Base-by-base conservation (phyloP, 2,329 filamentous ascomycete species). In the Pseudopyrenochaeta lycopersici region DNA sequence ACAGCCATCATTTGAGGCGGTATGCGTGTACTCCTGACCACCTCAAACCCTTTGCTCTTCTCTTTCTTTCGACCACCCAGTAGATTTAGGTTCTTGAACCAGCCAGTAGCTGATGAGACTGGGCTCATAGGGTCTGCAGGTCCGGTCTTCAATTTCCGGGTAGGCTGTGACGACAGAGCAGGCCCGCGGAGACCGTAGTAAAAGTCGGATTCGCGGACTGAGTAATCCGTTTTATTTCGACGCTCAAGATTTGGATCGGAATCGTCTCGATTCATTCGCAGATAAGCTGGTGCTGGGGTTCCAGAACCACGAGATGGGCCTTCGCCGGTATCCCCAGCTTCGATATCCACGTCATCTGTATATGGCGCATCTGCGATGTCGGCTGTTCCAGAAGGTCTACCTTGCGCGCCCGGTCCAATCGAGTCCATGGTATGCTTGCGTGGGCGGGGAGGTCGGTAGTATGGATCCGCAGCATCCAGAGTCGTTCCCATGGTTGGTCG, bases 31-130 rank as follows among this genome's bases (percentile, higher is more conserved):
- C 93, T 97, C 67, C 95, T 83, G 14, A 99, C 94, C 4, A 99
- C 95, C 74, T 98, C 95, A 64, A 99, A 99, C 0, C 95, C 95
- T 76, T 98, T 98, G 62, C 89, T 89, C 76, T 96, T 96, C 62
- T 97, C 94, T 71, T 97, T 97, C 6, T 88, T 92, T 78, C 96
- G 96, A 14, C 89, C 90, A 11, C 88, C 88, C 53, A 97, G 85
- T 5, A 97, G 72, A 46, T 83, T 65, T 17, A 75, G 38, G 29
- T 63, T 85, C 64, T 91, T 89, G 74, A 98, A 86, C 92, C 94
- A 99, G 4, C 92, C 91, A 0, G 90, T 90, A 0, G 95, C 94
- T 7, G 91, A 94, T 1, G 92, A 90, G 17, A 97, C 90, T 0
- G 93, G 92, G 0, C 93, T 91, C 32, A 93, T 97, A 0, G 95